Conservation (phyloP, 768 basidiomycete genomes). For the Russula compacta region DNA sequence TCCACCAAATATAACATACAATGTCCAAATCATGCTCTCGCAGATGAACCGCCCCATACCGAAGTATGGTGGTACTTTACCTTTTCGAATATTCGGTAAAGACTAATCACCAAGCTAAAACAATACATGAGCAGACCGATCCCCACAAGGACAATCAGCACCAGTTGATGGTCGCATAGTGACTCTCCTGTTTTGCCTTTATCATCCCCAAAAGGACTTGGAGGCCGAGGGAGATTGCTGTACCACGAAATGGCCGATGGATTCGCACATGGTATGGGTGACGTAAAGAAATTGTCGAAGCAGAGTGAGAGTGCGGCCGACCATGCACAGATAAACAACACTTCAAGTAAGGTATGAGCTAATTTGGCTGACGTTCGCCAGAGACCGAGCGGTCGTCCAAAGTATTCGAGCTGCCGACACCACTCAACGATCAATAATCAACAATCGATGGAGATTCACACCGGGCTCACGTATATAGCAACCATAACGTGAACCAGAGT, state of each 20-base stretch:
- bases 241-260: constrained; percentile 61
- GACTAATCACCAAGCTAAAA: constrained; percentile 73
- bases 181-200: constrained; percentile 43
- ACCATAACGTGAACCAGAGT: constrained; percentile 79
- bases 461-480: constrained; percentile 68
- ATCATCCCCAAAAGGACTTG: constrained; percentile 32
- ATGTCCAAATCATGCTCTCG: background rate
- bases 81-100: constrained; percentile 84
- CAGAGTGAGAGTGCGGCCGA: constrained; percentile 79
- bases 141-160: constrained; percentile 69
- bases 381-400: constrained; percentile 83
- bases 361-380: constrained; percentile 86
- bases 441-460: constrained; percentile 1
- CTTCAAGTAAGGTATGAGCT: constrained; percentile 78
- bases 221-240: constrained; percentile 45
- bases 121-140: constrained; percentile 75
- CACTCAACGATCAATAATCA: constrained; percentile 17
- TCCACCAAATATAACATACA: background rate
- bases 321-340: constrained; percentile 91
- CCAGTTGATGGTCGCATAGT: constrained; percentile 69
- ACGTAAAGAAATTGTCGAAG: constrained; percentile 91
- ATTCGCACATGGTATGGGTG: constrained; percentile 67
- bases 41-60: background rate
- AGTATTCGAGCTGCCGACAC: constrained; percentile 71
- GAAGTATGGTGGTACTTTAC: constrained; percentile 55